Evolutionary conservation across 352 stramenopile species (phyloP).

Genomic region (Phytophthora megakarya): DNA sequence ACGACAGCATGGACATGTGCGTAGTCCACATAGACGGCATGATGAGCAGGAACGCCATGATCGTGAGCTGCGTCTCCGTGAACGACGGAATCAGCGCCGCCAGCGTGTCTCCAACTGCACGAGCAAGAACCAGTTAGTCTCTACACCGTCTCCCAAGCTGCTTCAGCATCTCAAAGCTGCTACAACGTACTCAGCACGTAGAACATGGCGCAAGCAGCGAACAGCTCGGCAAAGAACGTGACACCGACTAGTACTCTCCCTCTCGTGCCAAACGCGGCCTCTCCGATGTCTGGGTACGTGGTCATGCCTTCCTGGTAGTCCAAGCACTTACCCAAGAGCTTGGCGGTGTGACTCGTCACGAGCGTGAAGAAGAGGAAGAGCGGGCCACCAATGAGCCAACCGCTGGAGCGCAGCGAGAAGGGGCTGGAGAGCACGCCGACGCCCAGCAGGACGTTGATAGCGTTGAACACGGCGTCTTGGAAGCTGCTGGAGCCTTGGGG

Average conservation of each 20-base stretch:
- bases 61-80: constrained; percentile 57
- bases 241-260: constrained; percentile 75
- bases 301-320: constrained; percentile 84
- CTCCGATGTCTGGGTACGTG: constrained; percentile 85
- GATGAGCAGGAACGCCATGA: constrained; percentile 75
- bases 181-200: constrained; percentile 70
- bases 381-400: constrained; percentile 66
- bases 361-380: constrained; percentile 86
- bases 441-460: constrained; percentile 87
- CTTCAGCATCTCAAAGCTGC: not conserved
- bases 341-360: constrained; percentile 88
- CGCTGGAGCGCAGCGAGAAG: constrained; percentile 81
- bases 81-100: constrained; percentile 72
- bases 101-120: constrained; percentile 74
- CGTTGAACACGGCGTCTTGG: constrained; percentile 80
- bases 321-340: constrained; percentile 81
- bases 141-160: too few species aligned
- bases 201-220: constrained; percentile 82
- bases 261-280: constrained; percentile 74
- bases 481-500: constrained; percentile 66
- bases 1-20: constrained; percentile 82
- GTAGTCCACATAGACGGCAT: constrained; percentile 85
- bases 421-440: constrained; percentile 85
- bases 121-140: not conserved
- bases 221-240: constrained; percentile 86